Evolutionary conservation across 805 yeast genomes (phyloP).

Genomic region (Metschnikowia noctiluminum): DNA sequence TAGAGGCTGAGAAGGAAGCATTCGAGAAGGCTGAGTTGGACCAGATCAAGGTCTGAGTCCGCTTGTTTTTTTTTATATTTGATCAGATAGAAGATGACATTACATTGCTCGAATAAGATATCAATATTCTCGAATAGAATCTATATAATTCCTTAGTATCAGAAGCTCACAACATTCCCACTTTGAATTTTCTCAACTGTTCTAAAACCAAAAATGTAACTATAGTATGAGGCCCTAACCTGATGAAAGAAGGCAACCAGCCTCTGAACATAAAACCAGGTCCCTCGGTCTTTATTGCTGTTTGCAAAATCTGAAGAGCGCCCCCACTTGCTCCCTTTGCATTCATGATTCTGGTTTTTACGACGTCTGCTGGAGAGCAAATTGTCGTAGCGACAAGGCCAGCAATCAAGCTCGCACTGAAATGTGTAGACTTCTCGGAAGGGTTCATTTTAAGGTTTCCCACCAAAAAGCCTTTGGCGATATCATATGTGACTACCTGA

Average conservation of each 20-base stretch:
- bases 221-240: constrained; percentile 81
- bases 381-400: constrained; percentile 89
- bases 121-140: too few relatives aligned
- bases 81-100: too few relatives aligned
- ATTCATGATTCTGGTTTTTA: constrained; percentile 86
- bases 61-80: too few relatives aligned
- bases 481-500: constrained; percentile 84
- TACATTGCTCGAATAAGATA: too few relatives aligned
- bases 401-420: constrained; percentile 73
- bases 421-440: constrained; percentile 65
- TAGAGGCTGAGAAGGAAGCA: constrained; percentile 92
- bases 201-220: constrained; percentile 67
- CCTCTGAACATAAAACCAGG: constrained; percentile 82
- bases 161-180: constrained; percentile 47
- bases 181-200: constrained; percentile 52
- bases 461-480: constrained; percentile 62
- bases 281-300: constrained; percentile 68
- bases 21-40: constrained; percentile 86
- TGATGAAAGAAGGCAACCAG: constrained; percentile 83
- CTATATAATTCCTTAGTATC: background rate
- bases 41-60: constrained; percentile 46
- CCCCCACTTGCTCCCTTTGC: constrained; percentile 42
- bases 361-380: constrained; percentile 90
- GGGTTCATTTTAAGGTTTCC: constrained; percentile 50
- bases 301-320: constrained; percentile 48